Evolutionary conservation across 2,329 filamentous ascomycete species (phyloP).

Genomic region (Huntiella decipiens): DNA sequence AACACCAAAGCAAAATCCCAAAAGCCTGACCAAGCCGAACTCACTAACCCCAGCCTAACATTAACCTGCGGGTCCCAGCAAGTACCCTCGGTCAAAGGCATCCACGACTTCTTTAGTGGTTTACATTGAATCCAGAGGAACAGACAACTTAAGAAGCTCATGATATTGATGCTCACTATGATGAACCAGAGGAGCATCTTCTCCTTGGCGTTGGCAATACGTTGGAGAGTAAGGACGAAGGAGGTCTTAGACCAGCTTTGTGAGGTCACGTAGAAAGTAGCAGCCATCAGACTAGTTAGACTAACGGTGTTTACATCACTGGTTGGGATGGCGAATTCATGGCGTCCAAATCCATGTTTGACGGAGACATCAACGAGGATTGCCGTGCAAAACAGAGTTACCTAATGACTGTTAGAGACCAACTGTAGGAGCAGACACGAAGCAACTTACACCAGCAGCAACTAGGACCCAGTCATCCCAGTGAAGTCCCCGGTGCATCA

Average conservation of each 20-base stretch:
- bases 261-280: slow-evolving; percentile 3
- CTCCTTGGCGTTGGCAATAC: slow-evolving; percentile 15
- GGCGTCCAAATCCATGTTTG: slow-evolving; percentile 12
- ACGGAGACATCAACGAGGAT: slow-evolving; percentile 11
- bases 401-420: slow-evolving; percentile 1
- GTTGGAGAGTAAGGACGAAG: slow-evolving; percentile 17
- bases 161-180: slow-evolving; percentile 15
- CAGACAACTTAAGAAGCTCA: slow-evolving; percentile 13
- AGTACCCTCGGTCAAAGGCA: background rate
- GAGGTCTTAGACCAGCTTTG: slow-evolving; percentile 14
- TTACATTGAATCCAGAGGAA: slow-evolving; percentile 16
- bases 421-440: background rate
- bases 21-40: slow-evolving; percentile 12
- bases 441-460: slow-evolving; percentile 14
- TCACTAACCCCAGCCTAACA: slow-evolving; percentile 7
- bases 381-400: background rate
- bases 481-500: slow-evolving; percentile 19
- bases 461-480: slow-evolving; percentile 21
- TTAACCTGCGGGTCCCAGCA: slow-evolving; percentile 13
- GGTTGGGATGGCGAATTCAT: slow-evolving; percentile 10
- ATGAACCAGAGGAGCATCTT: slow-evolving; percentile 15
- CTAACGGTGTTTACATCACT: background rate
- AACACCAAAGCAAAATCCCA: slow-evolving; percentile 14
- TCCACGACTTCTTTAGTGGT: slow-evolving; percentile 15
- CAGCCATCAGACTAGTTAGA: slow-evolving; percentile 3